Base-by-base conservation (phyloP, 1,139 yeast genomes). In the Candida glucosophila region DNA sequence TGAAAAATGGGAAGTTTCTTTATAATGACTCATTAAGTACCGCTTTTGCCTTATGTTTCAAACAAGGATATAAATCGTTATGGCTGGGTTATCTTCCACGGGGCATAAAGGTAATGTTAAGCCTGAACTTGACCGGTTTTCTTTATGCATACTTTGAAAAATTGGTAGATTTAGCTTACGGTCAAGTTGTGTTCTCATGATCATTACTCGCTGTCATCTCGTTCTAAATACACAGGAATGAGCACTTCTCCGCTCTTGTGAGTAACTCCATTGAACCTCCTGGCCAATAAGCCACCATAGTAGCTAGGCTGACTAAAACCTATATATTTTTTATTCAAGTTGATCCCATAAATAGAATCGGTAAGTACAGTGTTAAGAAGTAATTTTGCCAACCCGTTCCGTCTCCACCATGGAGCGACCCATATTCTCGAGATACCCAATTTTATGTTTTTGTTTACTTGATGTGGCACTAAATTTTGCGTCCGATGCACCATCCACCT, bases 21-120 rank as follows among this genome's bases (percentile, higher is more conserved):
- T 81, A 80, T 48, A 71, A 71, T 26, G 88, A 82, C 47, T 64
- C 85, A 6, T 54, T 85, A 37, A 61, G 76, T 21, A 80, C 95
- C 31, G 78, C 86, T 3, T 82, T 77, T 47, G 60, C 74, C 37
- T 65, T 83, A 5, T 78, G 80, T 39, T 56, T 75, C 12, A 72
- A 71, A 29, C 93, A 85, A 37, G 88, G 93, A 0, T 44, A 68
- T 14, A 43, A 52, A 22, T 63, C 73, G 10, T 60, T 86, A 32
- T 88, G 88, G 77, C 67, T 73, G 30, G 97, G 97, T 14, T 64
- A 85, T 44, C 44, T 79, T 5, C 95, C 96, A 6, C 58, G 97
- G 37, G 69, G 83, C 29, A 53, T 82, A 24, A 82, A 85, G 44
- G 81, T 85, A 3, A 72, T 85, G 33, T 67, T 81, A 10, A 76